A percentile compares a stretch with the other conserved stretches of the same genome.
Evolutionary conservation across 371 early-diverging fungal species (phyloP).

Genomic region (Parasitella parasitica): DNA sequence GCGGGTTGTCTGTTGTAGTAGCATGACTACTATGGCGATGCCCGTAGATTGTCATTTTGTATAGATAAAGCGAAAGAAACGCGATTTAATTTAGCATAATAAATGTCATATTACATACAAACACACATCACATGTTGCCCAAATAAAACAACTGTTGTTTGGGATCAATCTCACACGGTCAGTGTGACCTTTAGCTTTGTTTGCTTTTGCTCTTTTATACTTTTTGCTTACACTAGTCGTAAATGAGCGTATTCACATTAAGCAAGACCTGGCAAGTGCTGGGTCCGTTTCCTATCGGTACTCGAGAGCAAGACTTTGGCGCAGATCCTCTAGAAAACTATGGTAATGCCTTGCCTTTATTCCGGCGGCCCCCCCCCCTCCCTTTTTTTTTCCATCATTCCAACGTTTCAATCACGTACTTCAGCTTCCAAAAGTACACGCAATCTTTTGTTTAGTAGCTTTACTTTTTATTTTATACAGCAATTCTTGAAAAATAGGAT

Average conservation of each 20-base stretch:
- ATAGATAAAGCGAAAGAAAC: neutral
- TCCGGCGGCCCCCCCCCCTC: neutral
- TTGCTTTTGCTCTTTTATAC: neutral
- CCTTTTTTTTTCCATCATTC: neutral
- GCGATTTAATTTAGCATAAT: neutral
- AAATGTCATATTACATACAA: neutral
- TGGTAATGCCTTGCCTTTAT: constrained; percentile 29
- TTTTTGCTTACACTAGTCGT: neutral
- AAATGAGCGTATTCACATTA: neutral
- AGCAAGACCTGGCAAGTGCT: constrained; percentile 44
- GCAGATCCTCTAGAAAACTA: constrained; percentile 67
- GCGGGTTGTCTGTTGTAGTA: constrained; percentile 4
- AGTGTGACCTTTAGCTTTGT: neutral
- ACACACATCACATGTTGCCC: constrained; percentile 4
- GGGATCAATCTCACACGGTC: neutral
- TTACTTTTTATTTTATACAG: no score
- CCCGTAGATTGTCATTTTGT: constrained; percentile 23
- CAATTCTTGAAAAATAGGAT: no score
- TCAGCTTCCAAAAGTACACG: no score
- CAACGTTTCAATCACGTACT: no score
- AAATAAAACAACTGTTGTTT: neutral
- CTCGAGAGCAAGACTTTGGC: constrained; percentile 67
- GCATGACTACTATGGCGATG: constrained; percentile 25
- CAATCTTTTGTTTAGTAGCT: no score
- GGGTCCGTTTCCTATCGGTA: constrained; percentile 69